Base-by-base conservation (phyloP, 2,329 filamentous ascomycete species). In the Fusarium anguioides region DNA sequence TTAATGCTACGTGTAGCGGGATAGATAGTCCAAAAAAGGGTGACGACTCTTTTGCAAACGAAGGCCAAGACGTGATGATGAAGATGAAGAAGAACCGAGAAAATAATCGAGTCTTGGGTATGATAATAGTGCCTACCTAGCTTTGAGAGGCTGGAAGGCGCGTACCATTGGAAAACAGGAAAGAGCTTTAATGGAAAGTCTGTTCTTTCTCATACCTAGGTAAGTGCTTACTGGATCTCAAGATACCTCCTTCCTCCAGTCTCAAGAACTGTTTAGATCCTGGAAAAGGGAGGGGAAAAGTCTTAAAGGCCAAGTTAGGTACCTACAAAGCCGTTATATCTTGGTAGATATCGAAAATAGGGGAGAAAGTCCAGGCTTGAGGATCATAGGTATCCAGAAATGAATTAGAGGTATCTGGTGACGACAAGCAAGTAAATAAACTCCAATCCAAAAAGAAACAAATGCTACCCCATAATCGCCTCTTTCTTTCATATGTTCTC, bases 21-120 rank as follows among this genome's bases (percentile, higher is more conserved):
- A 74, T 71, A 61, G 60, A 64, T 56, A 59, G 64, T 72, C 71
- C 72, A 72, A 75, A 74, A 74, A 72, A 48, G 47, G 55, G 42
- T 26, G 35, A 17, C 52, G 33, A 39, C 53, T 49, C 33, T 60
- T 35, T 60, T 60, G 39, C 48, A 59, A 58, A 66, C 46, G 66
- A 68, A 51, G 46, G 47, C 61, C 56, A 63, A 66, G 40, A 53
- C 59, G 35, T 55, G 54, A 58, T 64, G 66, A 56, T 60, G 65
- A 47, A 52, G 56, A 42, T 53, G 40, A 35, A 55, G 44, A 44
- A 37, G 33, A 39, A 20, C 21, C 23, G 36, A 56, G 39, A 48
- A 15, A 23, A 48, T 20, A 9, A 29, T 21, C 24, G 46, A 12
- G 14, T 10, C 26, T 29, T 10, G 9, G 39, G n/a, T 14, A 5